phyloP scores from a whole-genome alignment of 176 grass and related monocot species.

The Ampelocalamus luodianensis region DNA sequence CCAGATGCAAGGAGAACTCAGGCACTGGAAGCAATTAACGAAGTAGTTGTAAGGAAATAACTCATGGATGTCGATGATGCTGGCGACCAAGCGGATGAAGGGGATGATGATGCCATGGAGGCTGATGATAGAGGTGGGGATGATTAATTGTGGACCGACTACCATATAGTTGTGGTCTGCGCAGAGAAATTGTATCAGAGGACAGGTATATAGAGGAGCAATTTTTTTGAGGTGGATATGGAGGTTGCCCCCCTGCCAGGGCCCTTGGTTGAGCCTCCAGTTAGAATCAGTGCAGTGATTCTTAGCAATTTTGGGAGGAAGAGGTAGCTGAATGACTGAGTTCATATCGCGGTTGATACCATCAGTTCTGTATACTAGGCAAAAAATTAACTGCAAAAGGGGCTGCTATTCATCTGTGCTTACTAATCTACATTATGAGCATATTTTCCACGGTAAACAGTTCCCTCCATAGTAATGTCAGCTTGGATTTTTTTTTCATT shows the following conservation, averaged over 20 bases:
- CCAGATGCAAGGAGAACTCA: conserved; percentile 10
- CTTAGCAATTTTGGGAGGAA: background rate
- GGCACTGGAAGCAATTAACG: conserved; percentile 47
- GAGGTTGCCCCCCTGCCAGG: background rate
- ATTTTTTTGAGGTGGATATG: conserved; percentile 10
- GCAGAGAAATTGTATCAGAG: conserved; percentile 3
- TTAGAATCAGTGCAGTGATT: too few species aligned
- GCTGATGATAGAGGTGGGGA: background rate
- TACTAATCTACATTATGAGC: background rate
- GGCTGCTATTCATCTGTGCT: background rate
- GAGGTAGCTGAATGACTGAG: background rate
- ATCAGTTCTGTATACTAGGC: background rate
- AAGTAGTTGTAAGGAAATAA: conserved; percentile 43
- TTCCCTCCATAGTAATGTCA: too few species aligned
- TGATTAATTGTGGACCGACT: conserved; percentile 4
- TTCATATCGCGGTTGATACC: background rate
- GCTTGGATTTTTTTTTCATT: too few species aligned
- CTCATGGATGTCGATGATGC: conserved; percentile 53
- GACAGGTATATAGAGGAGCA: conserved; percentile 27
- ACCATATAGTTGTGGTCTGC: background rate
- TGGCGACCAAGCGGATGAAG: conserved; percentile 60
- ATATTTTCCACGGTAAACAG: background rate
- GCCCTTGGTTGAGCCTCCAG: background rate
- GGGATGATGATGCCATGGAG: conserved; percentile 46
- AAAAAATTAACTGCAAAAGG: background rate